Conservation (phyloP, 2,329 filamentous ascomycete genomes). For the Diplodia intermedia region DNA sequence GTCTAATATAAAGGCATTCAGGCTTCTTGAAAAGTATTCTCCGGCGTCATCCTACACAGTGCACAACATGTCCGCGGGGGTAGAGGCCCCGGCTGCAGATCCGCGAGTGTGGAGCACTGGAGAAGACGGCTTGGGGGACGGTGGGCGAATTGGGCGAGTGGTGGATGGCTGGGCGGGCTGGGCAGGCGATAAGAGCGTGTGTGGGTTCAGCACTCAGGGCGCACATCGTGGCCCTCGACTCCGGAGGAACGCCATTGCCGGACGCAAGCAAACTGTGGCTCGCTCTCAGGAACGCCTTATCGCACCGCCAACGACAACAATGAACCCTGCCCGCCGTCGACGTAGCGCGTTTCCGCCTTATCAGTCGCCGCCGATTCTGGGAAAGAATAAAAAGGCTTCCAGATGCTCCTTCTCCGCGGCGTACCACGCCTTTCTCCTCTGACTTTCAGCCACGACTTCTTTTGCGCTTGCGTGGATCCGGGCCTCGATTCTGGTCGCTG, state of each 20-base stretch:
- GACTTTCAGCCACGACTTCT: background rate
- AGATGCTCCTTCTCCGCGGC: constrained; percentile 31
- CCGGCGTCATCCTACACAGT: constrained; percentile 11
- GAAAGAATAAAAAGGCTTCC: constrained; percentile 2
- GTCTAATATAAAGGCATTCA: constrained; percentile 16
- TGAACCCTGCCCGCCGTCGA: background rate
- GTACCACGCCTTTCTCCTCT: background rate
- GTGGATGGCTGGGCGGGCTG: constrained; percentile 6
- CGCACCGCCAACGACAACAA: background rate
- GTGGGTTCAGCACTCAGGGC: constrained; percentile 1
- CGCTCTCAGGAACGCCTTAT: constrained; percentile 3
- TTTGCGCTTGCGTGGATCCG: background rate
- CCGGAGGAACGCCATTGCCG: constrained; percentile 10
- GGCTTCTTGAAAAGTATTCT: constrained; percentile 4
- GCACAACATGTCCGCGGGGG: constrained; percentile 21
- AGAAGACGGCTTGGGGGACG: constrained; percentile 13
- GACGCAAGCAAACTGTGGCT: background rate
- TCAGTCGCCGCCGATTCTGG: constrained; percentile 17
- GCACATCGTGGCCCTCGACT: constrained; percentile 7
- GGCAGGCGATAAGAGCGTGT: constrained; percentile 14
- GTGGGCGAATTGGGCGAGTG: background rate
- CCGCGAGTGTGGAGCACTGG: constrained; percentile 17
- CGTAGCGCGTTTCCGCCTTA: constrained; percentile 24
- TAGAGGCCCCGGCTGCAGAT: constrained; percentile 16
- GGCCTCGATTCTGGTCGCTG: background rate